phyloP scores from a whole-genome alignment of 352 stramenopile species.

The Albugo candida region DNA sequence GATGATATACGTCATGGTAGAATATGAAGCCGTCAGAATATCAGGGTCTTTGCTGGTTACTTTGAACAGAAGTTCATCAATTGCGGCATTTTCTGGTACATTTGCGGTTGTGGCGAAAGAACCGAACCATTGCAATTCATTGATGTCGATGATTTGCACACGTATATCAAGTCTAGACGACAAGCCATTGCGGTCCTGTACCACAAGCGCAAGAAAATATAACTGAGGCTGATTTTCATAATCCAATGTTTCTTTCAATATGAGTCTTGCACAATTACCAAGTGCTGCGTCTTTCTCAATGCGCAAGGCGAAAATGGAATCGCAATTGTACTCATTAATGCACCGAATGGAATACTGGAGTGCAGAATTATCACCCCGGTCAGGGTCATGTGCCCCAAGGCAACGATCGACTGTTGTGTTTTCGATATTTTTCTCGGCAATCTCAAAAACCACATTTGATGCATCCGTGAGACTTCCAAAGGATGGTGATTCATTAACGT shows the following conservation, averaged over 20 bases:
- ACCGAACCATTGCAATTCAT: slow-evolving; percentile 23
- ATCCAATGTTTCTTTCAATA: slow-evolving; percentile 12
- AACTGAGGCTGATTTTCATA: slow-evolving; percentile 15
- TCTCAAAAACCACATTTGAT: slow-evolving; percentile 12
- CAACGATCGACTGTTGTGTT: slow-evolving; percentile 10
- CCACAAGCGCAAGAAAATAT: slow-evolving; percentile 20
- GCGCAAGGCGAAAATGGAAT: slow-evolving; percentile 1
- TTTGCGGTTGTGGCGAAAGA: slow-evolving; percentile 10
- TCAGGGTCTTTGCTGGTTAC: slow-evolving; percentile 19
- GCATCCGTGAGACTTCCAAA: slow-evolving; percentile 12
- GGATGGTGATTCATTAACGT: slow-evolving; percentile 29
- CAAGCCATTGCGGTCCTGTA: slow-evolving; percentile 13
- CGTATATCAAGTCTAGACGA: slow-evolving; percentile 8
- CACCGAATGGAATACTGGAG: slow-evolving; percentile 26
- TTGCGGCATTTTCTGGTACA: slow-evolving; percentile 14
- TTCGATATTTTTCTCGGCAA: slow-evolving; percentile 16
- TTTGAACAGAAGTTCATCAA: slow-evolving; percentile 14
- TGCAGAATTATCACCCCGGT: slow-evolving; percentile 17
- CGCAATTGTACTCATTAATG: not conserved
- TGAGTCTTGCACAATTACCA: slow-evolving; percentile 17
- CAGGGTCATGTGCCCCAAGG: slow-evolving; percentile 18
- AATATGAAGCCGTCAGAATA: slow-evolving; percentile 12
- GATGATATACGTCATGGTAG: slow-evolving; percentile 17
- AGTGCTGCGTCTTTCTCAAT: slow-evolving; percentile 20
- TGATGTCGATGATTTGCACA: slow-evolving; percentile 27